phyloP scores from a whole-genome alignment of 2,329 filamentous ascomycete genomes.

The Fusarium robinianum region DNA sequence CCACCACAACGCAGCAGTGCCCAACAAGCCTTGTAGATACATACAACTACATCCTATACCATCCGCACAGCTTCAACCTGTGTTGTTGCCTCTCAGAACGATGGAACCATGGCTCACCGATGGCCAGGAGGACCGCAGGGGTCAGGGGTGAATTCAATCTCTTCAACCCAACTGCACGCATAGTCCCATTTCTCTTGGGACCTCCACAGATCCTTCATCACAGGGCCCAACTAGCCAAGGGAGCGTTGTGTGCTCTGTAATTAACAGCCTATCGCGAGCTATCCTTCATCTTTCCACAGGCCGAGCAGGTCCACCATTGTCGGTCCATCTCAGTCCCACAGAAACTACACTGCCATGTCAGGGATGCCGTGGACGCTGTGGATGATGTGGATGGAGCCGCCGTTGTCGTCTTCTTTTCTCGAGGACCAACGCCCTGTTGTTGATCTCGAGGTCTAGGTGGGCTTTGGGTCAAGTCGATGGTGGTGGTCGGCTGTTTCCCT shows the following conservation, averaged over 20 bases:
- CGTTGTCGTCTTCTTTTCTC: conserved; percentile 6
- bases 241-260: no score
- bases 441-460: conserved; percentile 36
- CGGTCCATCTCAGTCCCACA: conserved; percentile 58
- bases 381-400: conserved; percentile 18
- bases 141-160: conserved; percentile 17
- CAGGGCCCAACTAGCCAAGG: no score
- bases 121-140: conserved; percentile 7
- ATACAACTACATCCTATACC: conserved; percentile 8
- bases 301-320: conserved; percentile 61
- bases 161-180: conserved; percentile 9
- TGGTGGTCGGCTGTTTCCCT: conserved; percentile 23
- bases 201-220: no score
- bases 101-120: conserved; percentile 33
- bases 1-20: not conserved
- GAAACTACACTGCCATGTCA: conserved; percentile 56
- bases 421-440: conserved; percentile 4
- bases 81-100: conserved; percentile 1
- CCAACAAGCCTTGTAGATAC: conserved; percentile 11
- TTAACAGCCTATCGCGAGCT: conserved; percentile 42
- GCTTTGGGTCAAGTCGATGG: conserved; percentile 44
- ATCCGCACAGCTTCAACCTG: conserved; percentile 3
- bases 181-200: no score
- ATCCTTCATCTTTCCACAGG: conserved; percentile 60
- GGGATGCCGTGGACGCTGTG: conserved; percentile 26